Base-by-base conservation (phyloP, 2,329 filamentous ascomycete genomes). In the Knoxdaviesia capensis region DNA sequence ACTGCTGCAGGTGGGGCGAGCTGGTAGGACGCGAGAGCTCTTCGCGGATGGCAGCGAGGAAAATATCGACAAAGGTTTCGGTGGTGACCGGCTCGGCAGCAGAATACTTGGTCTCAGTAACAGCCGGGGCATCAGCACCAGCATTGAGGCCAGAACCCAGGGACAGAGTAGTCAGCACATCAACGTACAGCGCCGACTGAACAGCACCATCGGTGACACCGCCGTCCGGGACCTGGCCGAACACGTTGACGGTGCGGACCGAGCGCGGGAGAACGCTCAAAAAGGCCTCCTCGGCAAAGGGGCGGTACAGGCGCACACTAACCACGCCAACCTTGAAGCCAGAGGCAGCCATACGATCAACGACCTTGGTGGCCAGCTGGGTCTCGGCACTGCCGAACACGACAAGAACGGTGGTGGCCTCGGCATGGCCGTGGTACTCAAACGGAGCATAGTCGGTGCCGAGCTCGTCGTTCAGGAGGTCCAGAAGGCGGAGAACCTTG, bases 241-340 rank as follows among this genome's bases (percentile, higher is more conserved):
- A 73, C 20, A 96, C 85, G 34, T 80, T 79, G 48, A 98, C 69
- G 47, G 71, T 80, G 60, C 74, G 75, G 39, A 78, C 73, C 34
- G 81, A 81, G 50, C 74, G 66, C 33, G 90, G 86, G 31, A 98
- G 71, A 7, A 74, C 72, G 49, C 80, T 76, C 48, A 96, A 65
- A 68, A 98, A 96, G 41, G 84, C 82, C 56, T 94, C 86, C 62
- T 98, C 90, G 32, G 90, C 75, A 54, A 98, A 96, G 10, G 90
- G 90, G 37, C 88, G 77, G 67, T 96, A 98, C 43, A 98, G 71
- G 48, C 90, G 81, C 39, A 96, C 88, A 52, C 84, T 88, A 59
- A 98, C 69, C 35, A 88, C 80, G 52, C 90, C 90, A 46, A 94
- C 73, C 62, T 78, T 84, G 54, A 72, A 71, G 48, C 80, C 86